phyloP scores from a whole-genome alignment of 2,329 filamentous ascomycete species.

The Verticillium klebahnii region DNA sequence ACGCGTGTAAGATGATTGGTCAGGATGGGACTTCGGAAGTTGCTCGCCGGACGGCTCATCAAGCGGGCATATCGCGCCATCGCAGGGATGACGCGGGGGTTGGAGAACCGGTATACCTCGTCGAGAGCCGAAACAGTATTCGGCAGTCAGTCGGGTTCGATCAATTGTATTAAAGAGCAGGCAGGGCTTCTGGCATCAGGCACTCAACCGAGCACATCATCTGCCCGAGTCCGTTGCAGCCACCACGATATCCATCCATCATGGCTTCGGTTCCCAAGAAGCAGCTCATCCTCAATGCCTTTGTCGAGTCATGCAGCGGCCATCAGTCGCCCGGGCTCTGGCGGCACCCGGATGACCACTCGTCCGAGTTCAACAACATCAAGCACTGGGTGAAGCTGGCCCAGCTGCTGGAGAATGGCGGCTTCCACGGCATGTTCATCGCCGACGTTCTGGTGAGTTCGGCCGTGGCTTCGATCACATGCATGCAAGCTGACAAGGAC shows the following conservation, averaged over 20 bases:
- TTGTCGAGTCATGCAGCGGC: slow-evolving; percentile 34
- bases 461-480: not conserved
- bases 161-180: not conserved
- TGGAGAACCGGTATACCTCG: not conserved
- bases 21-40: not conserved
- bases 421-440: slow-evolving; percentile 34
- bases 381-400: slow-evolving; percentile 29
- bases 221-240: not conserved
- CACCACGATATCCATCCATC: not conserved
- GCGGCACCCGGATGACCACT: slow-evolving; percentile 52
- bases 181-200: not conserved
- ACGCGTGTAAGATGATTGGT: not conserved
- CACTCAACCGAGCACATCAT: not conserved
- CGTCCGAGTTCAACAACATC: slow-evolving; percentile 15
- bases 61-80: not conserved
- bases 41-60: not conserved
- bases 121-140: not conserved
- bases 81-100: not conserved
- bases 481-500: not conserved
- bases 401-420: slow-evolving; percentile 28
- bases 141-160: not conserved
- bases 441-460: slow-evolving; percentile 24
- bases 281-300: slow-evolving; percentile 35
- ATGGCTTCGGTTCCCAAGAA: slow-evolving; percentile 21
- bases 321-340: slow-evolving; percentile 44